These are phyloP conservation scores for Penicillium desertorum DNA, from an alignment of 495 filamentous ascomycete genomes.

Conservation along the genomic window DNA sequence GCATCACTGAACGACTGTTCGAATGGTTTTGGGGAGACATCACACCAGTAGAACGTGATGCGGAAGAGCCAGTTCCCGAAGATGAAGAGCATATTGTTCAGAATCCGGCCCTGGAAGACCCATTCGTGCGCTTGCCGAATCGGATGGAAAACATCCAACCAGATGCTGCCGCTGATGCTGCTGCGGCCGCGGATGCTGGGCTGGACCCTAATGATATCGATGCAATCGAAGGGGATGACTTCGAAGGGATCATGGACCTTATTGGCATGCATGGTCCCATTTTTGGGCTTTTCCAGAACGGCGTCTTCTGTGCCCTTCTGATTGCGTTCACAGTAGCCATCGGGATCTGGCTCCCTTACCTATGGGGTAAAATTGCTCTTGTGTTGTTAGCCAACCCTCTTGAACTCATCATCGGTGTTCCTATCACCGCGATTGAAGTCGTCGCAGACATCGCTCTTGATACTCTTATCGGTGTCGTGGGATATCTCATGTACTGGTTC, in stretches of 20 bases:
- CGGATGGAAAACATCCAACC: constrained; percentile 15
- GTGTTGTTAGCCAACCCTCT: constrained; percentile 78
- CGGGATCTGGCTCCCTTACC: constrained; percentile 88
- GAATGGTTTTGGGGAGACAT: constrained; percentile 69
- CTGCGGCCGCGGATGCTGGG: constrained; percentile 44
- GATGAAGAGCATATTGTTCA: constrained; percentile 61
- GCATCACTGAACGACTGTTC: constrained; percentile 24
- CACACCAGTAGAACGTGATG: constrained; percentile 29
- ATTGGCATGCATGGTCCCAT: constrained; percentile 95
- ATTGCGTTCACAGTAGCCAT: constrained; percentile 80
- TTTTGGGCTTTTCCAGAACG: constrained; percentile 87
- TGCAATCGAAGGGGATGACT: constrained; percentile 80
- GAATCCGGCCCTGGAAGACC: constrained; percentile 59
- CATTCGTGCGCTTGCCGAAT: constrained; percentile 57
- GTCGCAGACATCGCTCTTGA: constrained; percentile 71
- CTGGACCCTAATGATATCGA: constrained; percentile 59
- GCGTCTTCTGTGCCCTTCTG: constrained; percentile 86
- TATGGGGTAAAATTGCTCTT: constrained; percentile 79
- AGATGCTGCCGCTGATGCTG: constrained; percentile 30
- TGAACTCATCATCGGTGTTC: constrained; percentile 63
- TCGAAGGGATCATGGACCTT: constrained; percentile 96
- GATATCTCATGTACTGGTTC: constrained; percentile 55
- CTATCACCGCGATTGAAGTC: constrained; percentile 66
- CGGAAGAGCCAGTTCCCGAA: constrained; percentile 31
- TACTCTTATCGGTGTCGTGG: constrained; percentile 55